Conservation (phyloP, 345 rosid genomes). For the Balakata baccata region DNA sequence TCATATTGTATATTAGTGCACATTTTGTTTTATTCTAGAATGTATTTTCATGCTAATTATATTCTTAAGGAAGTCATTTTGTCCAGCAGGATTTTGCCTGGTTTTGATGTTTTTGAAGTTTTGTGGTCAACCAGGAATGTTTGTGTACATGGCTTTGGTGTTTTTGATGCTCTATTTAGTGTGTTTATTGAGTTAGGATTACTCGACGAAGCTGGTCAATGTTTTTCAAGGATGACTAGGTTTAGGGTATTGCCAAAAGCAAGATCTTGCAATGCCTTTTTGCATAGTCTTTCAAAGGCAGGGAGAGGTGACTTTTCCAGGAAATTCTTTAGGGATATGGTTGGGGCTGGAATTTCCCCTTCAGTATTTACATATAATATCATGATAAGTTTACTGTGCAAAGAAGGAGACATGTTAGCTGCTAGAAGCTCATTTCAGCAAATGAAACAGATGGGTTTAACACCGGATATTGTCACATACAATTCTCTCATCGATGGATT, state of each 20-base stretch:
- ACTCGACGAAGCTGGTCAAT: slow-evolving; percentile 53
- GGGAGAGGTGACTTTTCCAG: slow-evolving; percentile 32
- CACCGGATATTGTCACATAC: slow-evolving; percentile 66
- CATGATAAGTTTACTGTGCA: slow-evolving; percentile 61
- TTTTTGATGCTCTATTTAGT: slow-evolving; percentile 72
- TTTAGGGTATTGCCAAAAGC: slow-evolving; percentile 55
- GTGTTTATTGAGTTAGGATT: slow-evolving; percentile 57
- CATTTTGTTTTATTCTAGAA: slow-evolving; percentile 49
- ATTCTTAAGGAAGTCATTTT: slow-evolving; percentile 50
- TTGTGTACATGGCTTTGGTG: slow-evolving; percentile 54
- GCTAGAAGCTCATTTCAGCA: slow-evolving; percentile 49
- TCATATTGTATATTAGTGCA: slow-evolving; percentile 53
- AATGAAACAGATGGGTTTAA: slow-evolving; percentile 52
- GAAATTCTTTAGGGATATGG: slow-evolving; percentile 51
- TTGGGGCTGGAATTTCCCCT: slow-evolving; percentile 46
- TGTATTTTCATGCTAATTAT: slow-evolving; percentile 51
- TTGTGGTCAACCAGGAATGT: slow-evolving; percentile 66
- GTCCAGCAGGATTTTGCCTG: slow-evolving; percentile 19
- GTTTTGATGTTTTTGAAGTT: slow-evolving; percentile 52
- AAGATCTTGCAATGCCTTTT: slow-evolving; percentile 61
- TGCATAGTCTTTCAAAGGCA: slow-evolving; percentile 44
- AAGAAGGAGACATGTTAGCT: slow-evolving; percentile 52
- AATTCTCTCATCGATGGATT: slow-evolving; percentile 66
- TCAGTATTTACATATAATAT: slow-evolving; percentile 62
- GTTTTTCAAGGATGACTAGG: slow-evolving; percentile 56